Conservation (phyloP, 192 early-diverging fungal species). For the Thoreauomyces humboldtii region DNA sequence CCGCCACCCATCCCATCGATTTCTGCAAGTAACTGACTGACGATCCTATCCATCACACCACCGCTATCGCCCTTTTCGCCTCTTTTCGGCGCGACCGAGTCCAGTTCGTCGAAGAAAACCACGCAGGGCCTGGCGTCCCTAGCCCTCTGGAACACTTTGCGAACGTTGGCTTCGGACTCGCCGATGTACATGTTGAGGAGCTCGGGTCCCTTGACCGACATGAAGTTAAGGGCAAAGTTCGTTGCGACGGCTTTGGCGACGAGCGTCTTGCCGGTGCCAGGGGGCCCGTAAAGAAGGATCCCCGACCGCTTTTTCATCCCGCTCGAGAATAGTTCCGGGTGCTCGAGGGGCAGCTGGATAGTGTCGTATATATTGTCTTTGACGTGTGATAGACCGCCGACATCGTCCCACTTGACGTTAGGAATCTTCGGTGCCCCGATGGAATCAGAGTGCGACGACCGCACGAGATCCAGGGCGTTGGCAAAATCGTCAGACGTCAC, state of each 20-base stretch:
- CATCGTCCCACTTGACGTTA: constrained; percentile 95
- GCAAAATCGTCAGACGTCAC: constrained; percentile 80
- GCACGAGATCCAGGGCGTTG: constrained; percentile 72
- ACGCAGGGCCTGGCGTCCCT: constrained; percentile 97
- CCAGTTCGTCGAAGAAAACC: constrained; percentile 98
- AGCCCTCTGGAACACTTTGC: constrained; percentile 92
- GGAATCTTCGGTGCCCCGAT: constrained; percentile 98
- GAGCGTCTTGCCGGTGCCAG: constrained; percentile 97
- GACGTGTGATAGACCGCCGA: constrained; percentile 90
- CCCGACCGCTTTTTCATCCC: constrained; percentile 92
- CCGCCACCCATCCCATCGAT: constrained; percentile 80
- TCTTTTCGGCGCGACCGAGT: constrained; percentile 96
- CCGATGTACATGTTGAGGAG: constrained; percentile 99
- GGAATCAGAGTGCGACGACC: constrained; percentile 81
- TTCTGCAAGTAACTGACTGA: constrained; percentile 93
- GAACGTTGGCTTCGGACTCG: constrained; percentile 97
- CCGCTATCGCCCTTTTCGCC: constrained; percentile 98
- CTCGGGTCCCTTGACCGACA: constrained; percentile 98
- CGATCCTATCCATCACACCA: constrained; percentile 99
- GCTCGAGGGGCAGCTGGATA: constrained; percentile 91
- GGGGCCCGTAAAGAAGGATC: constrained; percentile 93
- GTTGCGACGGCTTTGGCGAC: constrained; percentile 99
- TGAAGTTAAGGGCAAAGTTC: constrained; percentile 95
- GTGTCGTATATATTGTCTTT: constrained; percentile 94
- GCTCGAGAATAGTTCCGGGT: constrained; percentile 92